Evolutionary conservation across 805 yeast genomes (phyloP).

Genomic region (Metschnikowia matae): DNA sequence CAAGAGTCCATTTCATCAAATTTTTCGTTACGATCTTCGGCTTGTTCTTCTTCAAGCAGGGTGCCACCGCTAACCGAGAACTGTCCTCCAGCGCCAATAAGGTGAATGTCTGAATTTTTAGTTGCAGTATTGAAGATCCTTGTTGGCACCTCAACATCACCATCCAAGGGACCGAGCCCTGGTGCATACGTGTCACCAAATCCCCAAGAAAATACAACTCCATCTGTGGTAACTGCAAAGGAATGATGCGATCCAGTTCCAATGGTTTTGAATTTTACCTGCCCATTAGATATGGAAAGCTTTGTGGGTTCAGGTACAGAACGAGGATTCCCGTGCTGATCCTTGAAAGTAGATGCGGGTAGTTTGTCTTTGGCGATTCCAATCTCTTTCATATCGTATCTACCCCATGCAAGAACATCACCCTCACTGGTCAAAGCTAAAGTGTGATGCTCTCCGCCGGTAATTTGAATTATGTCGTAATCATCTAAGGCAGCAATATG

Average conservation of each 20-base stretch:
- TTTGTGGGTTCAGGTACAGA: constrained; percentile 83
- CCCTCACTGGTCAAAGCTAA: constrained; percentile 71
- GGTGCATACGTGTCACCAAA: constrained; percentile 96
- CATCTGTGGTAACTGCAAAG: constrained; percentile 77
- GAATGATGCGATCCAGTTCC: constrained; percentile 93
- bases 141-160: constrained; percentile 83
- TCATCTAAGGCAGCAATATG: constrained; percentile 60
- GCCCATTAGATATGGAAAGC: constrained; percentile 35
- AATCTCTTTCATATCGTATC: constrained; percentile 88
- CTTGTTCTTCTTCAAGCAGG: constrained; percentile 49
- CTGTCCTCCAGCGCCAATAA: constrained; percentile 95
- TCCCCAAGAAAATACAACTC: constrained; percentile 93
- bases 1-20: constrained; percentile 45
- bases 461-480: constrained; percentile 54
- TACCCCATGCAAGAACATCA: constrained; percentile 78
- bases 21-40: constrained; percentile 47
- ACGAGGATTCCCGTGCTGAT: constrained; percentile 75
- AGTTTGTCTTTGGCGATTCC: constrained; percentile 68
- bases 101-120: constrained; percentile 61
- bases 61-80: constrained; percentile 86
- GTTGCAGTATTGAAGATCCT: constrained; percentile 94
- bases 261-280: constrained; percentile 38
- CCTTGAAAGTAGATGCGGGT: constrained; percentile 72
- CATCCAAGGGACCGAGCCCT: constrained; percentile 90
- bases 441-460: constrained; percentile 95